Evolutionary conservation across 805 yeast species (phyloP), one percentile per base, ranked within the genome.

Genomic region (Dipodascopsis uninucleata): DNA sequence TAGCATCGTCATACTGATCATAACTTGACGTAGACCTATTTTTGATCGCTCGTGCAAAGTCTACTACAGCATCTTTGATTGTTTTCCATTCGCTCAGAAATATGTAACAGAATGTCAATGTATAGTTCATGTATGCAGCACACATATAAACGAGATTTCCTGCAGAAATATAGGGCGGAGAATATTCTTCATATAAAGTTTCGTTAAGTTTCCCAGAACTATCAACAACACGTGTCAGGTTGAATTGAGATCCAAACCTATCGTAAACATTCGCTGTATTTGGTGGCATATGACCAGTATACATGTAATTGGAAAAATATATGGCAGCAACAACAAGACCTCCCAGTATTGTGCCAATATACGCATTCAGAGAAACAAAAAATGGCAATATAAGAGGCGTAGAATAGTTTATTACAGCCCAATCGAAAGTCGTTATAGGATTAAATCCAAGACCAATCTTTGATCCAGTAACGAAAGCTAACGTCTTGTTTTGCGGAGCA

Each of bases 381-480:
- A 47, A 47, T 16, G 51, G 51, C 20, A 42, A 22, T 18, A 42
- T 28, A 4, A 47, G 39, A 6, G 51, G 51, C 2, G 43, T 39
- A 9, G 43, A 17, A 23, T 47, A 47, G 33, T 39, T 39, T 33
- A 47, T 42, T 12, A 47, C 51, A 10, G 44, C 14, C 85, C 85
- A 81, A 63, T 81, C 85, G 57, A 81, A 79, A 3, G 52, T 29
- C n/a, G 84, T 77, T 32, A 79, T 60, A 8, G 88, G 88, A 53
- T 79, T 61, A 60, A 79, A 59, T 12, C 85, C 87, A 45, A 81
- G 64, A n/a, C 88, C 88, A 8, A 76, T 64, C 12, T 66, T 53
- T 5, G 76, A 69, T 39, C 90, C 90, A 54, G 82, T 81, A 16
- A 82, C 66, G 58, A 79, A 82, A 55, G 78, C 80, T 20, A 81